phyloP scores from a whole-genome alignment of 495 filamentous ascomycete species.

The Bryoglossum gracile region DNA sequence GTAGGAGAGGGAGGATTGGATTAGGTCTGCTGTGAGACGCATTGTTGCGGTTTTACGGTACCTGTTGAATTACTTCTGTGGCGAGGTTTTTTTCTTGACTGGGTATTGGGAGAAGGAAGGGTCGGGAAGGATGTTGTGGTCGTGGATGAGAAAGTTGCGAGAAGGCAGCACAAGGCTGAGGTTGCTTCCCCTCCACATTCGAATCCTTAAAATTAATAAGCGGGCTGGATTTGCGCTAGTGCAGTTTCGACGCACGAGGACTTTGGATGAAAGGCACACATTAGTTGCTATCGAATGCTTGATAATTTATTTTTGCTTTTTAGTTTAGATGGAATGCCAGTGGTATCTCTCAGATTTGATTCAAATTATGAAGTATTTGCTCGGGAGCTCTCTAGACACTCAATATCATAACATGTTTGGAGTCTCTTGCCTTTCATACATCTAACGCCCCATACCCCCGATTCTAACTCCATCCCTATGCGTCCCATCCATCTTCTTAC shows the following conservation, averaged over 20 bases:
- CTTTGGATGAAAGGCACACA: too few species aligned
- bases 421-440: too few species aligned
- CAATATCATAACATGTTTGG: too few species aligned
- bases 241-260: slow-evolving; percentile 13
- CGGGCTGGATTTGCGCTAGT: slow-evolving; percentile 10
- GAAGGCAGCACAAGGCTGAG: slow-evolving; percentile 18
- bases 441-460: not conserved
- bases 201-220: slow-evolving; percentile 6
- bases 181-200: slow-evolving; percentile 8
- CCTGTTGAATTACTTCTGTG: slow-evolving; percentile 14
- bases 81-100: too few species aligned
- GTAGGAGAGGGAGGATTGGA: slow-evolving; percentile 87
- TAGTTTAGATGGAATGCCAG: too few species aligned
- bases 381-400: too few species aligned
- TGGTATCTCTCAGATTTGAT: too few species aligned
- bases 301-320: too few species aligned
- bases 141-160: not conserved
- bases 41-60: slow-evolving; percentile 47
- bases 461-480: slow-evolving; percentile 18
- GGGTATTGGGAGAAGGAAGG: not conserved
- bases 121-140: not conserved
- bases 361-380: too few species aligned
- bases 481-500: slow-evolving; percentile 27
- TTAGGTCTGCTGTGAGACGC: slow-evolving; percentile 92
- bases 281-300: too few species aligned